A percentile compares a stretch with the other conserved stretches of the same genome.
phyloP scores from a whole-genome alignment of 495 filamentous ascomycete species.

The Penicillium canariense region DNA sequence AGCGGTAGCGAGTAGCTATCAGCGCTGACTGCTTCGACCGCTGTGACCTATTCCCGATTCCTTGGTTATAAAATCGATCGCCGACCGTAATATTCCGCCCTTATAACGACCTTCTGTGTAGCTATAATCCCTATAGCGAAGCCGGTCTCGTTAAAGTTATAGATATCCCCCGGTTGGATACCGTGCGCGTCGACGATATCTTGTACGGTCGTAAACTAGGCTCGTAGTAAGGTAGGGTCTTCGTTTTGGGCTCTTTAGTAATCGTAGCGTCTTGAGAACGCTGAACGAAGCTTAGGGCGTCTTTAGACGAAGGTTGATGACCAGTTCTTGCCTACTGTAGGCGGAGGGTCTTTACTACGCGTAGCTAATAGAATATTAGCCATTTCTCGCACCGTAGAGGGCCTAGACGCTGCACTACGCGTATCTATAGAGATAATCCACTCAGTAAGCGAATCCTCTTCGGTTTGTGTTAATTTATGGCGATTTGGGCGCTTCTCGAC shows the following conservation, averaged over 20 bases:
- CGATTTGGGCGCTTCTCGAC: not conserved
- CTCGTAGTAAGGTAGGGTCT: not conserved
- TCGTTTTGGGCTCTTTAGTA: not conserved
- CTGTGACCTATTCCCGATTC: not conserved
- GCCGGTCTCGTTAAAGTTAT: too few species aligned
- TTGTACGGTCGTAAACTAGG: not conserved
- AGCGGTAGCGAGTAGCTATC: not conserved
- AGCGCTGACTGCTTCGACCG: not conserved
- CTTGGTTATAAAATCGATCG: not conserved
- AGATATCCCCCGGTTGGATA: not conserved
- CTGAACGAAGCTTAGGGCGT: not conserved
- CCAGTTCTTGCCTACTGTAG: not conserved
- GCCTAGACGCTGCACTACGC: too few species aligned
- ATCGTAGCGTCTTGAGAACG: too few species aligned
- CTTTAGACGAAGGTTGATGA: not conserved
- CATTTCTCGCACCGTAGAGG: not conserved
- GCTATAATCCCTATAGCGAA: not conserved
- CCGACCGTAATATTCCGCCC: not conserved
- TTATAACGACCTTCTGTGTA: not conserved
- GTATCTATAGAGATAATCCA: not conserved
- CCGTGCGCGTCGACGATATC: not conserved
- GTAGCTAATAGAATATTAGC: not conserved
- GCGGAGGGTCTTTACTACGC: not conserved
- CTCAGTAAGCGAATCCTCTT: too few species aligned
- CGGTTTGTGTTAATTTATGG: not conserved